Conservation (phyloP, 2,329 filamentous ascomycete species). For the Colletotrichum cereale region DNA sequence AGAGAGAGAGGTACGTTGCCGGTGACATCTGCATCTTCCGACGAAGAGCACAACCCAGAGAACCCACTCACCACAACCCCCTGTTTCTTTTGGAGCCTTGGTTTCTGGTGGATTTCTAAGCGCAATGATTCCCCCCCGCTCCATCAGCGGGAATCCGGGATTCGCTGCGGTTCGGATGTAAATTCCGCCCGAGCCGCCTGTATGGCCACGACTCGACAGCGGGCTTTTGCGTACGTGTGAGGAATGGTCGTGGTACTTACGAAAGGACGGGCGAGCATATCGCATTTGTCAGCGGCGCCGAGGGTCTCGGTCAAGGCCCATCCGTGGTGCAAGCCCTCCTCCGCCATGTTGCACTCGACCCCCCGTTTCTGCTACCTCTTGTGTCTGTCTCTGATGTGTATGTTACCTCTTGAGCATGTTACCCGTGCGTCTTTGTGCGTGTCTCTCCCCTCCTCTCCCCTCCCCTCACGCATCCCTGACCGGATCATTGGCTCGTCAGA, state of each 20-base stretch:
- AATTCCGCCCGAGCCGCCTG: constrained; percentile 8
- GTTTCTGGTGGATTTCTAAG: not conserved
- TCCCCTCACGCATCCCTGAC: not conserved
- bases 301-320: not conserved
- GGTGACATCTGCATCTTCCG: not conserved
- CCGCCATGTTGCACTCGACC: not conserved
- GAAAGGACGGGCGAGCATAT: not conserved
- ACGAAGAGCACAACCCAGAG: too few relatives aligned
- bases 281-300: constrained; percentile 33
- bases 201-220: constrained; percentile 7
- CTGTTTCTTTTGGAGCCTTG: not conserved
- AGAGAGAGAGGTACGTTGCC: not conserved
- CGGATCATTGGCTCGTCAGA: not conserved
- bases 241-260: too few relatives aligned
- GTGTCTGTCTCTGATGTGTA: not conserved
- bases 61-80: not conserved
- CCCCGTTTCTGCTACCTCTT: not conserved
- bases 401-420: not conserved
- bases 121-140: too few relatives aligned
- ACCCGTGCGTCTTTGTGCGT: not conserved
- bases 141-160: not conserved
- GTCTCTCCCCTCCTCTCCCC: not conserved
- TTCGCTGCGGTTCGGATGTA: constrained; percentile 21
- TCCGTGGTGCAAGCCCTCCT: not conserved
- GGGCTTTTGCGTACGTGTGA: not conserved